Conservation (phyloP, 768 basidiomycete species). For the Suillus cothurnatus region DNA sequence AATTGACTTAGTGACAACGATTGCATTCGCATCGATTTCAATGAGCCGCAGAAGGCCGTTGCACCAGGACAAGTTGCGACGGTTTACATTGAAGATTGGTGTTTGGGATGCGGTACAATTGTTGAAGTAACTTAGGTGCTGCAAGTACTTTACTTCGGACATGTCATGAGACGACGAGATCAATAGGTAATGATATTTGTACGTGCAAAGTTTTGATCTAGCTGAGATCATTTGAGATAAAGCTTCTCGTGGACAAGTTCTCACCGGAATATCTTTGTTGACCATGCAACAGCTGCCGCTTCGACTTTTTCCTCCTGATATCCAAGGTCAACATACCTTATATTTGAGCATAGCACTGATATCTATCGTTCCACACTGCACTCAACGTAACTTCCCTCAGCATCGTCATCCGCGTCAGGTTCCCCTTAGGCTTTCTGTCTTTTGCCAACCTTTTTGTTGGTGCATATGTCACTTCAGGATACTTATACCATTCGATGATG, state of each 20-base stretch:
- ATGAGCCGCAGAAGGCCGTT: slow-evolving; percentile 64
- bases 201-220: not conserved
- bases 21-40: slow-evolving; percentile 49
- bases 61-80: slow-evolving; percentile 81
- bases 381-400: not conserved
- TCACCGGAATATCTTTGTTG: not conserved
- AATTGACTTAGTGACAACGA: slow-evolving; percentile 23
- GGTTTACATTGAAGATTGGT: slow-evolving; percentile 74
- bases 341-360: not conserved
- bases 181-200: not conserved
- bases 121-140: slow-evolving; percentile 19
- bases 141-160: not conserved
- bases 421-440: too few relatives aligned
- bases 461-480: not conserved
- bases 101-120: slow-evolving; percentile 83
- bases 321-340: not conserved
- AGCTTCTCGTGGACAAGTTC: not conserved
- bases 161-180: not conserved
- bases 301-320: not conserved
- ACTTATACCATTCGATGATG: not conserved
- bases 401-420: not conserved
- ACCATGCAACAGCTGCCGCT: not conserved
- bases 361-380: not conserved
- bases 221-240: not conserved
- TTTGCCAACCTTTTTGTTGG: not conserved